Evolutionary conservation across 176 grass and related monocot genomes (phyloP).

Genomic region (Aegilops longissima): DNA sequence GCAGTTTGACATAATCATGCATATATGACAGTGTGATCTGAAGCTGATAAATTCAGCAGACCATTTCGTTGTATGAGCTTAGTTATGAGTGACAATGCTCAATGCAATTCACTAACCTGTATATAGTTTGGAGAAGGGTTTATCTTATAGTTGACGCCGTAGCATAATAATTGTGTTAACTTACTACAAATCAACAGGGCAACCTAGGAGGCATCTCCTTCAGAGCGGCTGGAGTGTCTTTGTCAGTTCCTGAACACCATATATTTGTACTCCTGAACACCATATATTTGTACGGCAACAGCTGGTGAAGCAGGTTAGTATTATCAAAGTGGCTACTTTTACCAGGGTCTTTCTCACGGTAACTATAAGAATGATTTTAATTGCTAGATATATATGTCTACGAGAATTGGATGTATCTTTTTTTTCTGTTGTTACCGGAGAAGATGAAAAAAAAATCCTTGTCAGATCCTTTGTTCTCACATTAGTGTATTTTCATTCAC

Average conservation of each 20-base stretch:
- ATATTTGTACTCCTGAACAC: conserved; percentile 39
- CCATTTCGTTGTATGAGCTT: background rate
- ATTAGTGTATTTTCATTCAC: too few relatives aligned
- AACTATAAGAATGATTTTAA: too few relatives aligned
- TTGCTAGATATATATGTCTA: too few relatives aligned
- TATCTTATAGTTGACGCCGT: too few relatives aligned
- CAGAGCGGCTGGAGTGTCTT: conserved; percentile 99
- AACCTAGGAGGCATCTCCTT: conserved; percentile 89
- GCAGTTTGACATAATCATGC: background rate
- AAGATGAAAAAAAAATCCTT: too few relatives aligned
- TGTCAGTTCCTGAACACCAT: conserved; percentile 49
- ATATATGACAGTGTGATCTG: background rate
- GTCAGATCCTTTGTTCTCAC: too few relatives aligned
- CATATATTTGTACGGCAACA: conserved; percentile 85
- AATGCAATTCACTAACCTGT: too few relatives aligned
- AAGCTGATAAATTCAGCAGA: background rate
- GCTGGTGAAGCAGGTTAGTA: conserved; percentile 72
- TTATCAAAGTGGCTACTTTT: background rate
- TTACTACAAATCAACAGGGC: conserved; percentile 38
- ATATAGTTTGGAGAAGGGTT: too few relatives aligned
- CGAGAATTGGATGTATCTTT: too few relatives aligned
- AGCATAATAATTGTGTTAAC: too few relatives aligned
- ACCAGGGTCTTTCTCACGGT: background rate
- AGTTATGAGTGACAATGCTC: too few relatives aligned
- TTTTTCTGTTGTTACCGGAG: too few relatives aligned